These are phyloP conservation scores for Hygrophorus pudorinus DNA, from an alignment of 768 basidiomycete species.

Conservation along the genomic window DNA sequence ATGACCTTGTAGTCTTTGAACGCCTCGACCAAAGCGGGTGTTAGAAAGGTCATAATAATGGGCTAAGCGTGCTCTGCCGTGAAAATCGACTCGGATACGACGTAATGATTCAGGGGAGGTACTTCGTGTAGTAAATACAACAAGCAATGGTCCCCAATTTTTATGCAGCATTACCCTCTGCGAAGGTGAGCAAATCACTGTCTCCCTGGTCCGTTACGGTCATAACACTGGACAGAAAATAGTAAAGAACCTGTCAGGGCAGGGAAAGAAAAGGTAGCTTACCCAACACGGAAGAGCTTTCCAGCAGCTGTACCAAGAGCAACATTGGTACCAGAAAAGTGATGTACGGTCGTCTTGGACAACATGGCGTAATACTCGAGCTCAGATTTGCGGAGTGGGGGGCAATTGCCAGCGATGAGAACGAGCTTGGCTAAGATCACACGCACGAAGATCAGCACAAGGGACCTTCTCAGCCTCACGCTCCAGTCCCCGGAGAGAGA, in stretches of 20 bases:
- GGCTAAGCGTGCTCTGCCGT: no score
- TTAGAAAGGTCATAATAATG: slow-evolving; percentile 30
- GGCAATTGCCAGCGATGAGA: slow-evolving; percentile 97
- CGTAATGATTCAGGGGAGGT: no score
- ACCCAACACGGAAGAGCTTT: slow-evolving; percentile 99
- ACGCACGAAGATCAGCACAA: slow-evolving; percentile 46
- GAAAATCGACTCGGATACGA: no score
- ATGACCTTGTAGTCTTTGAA: no score
- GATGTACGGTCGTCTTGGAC: slow-evolving; percentile 97
- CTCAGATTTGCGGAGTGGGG: slow-evolving; percentile 97
- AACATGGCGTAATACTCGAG: slow-evolving; percentile 99
- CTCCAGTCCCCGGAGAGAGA: slow-evolving; percentile 86
- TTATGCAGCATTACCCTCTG: slow-evolving; percentile 64
- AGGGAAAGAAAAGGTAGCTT: slow-evolving; percentile 12
- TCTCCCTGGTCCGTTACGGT: slow-evolving; percentile 94
- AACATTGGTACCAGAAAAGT: slow-evolving; percentile 96
- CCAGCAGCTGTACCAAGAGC: slow-evolving; percentile 98
- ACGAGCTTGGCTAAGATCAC: slow-evolving; percentile 80
- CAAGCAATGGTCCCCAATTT: slow-evolving; percentile 6
- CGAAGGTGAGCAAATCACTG: slow-evolving; percentile 86
- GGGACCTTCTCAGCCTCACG: slow-evolving; percentile 99
- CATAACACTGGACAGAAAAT: slow-evolving; percentile 65
- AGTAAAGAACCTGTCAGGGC: not conserved
- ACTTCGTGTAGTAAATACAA: no score
- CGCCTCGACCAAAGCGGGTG: slow-evolving; percentile 24